phyloP scores from a whole-genome alignment of 345 rosid species.

The Bretschneidera sinensis region DNA sequence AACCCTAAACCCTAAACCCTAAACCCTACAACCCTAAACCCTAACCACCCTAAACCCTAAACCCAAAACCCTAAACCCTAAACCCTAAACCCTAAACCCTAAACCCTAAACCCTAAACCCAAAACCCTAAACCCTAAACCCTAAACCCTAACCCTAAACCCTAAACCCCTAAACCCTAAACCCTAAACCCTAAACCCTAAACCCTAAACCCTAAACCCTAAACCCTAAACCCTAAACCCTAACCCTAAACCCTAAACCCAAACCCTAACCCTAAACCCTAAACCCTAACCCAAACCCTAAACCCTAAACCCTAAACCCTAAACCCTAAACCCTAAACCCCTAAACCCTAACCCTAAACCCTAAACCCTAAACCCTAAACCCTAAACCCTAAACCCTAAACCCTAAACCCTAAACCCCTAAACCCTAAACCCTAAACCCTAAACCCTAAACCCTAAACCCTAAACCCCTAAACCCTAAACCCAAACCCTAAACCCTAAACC shows the following conservation, averaged over 20 bases:
- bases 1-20: slow-evolving; percentile 9
- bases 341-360: slow-evolving; percentile 7
- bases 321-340: slow-evolving; percentile 1
- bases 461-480: not conserved
- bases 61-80: slow-evolving; percentile 11
- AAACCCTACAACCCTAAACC: slow-evolving; percentile 14
- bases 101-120: slow-evolving; percentile 10
- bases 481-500: slow-evolving; percentile 9
- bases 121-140: slow-evolving; percentile 10
- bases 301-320: slow-evolving; percentile 10
- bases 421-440: slow-evolving; percentile 11
- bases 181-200: slow-evolving; percentile 9
- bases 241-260: slow-evolving; percentile 12
- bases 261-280: slow-evolving; percentile 12
- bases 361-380: slow-evolving; percentile 6
- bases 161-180: slow-evolving; percentile 6
- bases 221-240: slow-evolving; percentile 10
- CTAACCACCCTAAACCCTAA: slow-evolving; percentile 11
- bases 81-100: slow-evolving; percentile 4
- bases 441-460: slow-evolving; percentile 8
- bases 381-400: slow-evolving; percentile 11
- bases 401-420: slow-evolving; percentile 9
- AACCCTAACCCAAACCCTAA: slow-evolving; percentile 12
- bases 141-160: slow-evolving; percentile 7
- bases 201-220: slow-evolving; percentile 8